phyloP scores from a whole-genome alignment of 31 red algal species.

The Porphyra umbilicalis region DNA sequence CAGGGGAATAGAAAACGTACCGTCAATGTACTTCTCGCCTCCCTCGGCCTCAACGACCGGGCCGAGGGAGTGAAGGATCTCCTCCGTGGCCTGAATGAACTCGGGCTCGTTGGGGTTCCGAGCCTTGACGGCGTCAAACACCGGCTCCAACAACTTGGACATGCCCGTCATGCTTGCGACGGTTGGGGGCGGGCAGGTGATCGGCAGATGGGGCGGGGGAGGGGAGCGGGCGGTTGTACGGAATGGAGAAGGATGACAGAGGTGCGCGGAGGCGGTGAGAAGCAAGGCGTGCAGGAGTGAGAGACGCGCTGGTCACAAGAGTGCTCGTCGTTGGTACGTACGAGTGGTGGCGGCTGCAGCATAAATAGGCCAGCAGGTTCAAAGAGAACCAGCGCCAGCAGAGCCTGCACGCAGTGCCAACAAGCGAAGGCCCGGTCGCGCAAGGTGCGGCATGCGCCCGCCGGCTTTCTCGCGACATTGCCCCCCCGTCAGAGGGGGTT shows the following conservation, averaged over 20 bases:
- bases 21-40: background rate
- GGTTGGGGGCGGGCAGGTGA: too few species aligned
- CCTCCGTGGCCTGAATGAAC: conserved; percentile 5
- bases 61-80: background rate
- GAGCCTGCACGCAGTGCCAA: too few species aligned
- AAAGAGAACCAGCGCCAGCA: too few species aligned
- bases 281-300: background rate
- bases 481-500: too few species aligned
- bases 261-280: background rate
- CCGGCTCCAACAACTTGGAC: background rate
- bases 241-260: background rate
- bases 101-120: conserved; percentile 13
- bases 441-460: too few species aligned
- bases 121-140: background rate
- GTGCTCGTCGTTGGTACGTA: too few species aligned
- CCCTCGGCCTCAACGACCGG: conserved; percentile 6
- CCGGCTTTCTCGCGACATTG: too few species aligned
- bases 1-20: background rate
- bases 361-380: too few species aligned
- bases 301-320: too few species aligned
- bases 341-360: too few species aligned
- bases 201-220: background rate
- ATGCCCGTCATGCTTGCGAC: background rate
- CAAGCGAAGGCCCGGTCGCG: too few species aligned
- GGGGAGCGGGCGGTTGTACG: background rate